Conservation (phyloP, 495 filamentous ascomycete species). For the Mycothermus thermophilus region DNA sequence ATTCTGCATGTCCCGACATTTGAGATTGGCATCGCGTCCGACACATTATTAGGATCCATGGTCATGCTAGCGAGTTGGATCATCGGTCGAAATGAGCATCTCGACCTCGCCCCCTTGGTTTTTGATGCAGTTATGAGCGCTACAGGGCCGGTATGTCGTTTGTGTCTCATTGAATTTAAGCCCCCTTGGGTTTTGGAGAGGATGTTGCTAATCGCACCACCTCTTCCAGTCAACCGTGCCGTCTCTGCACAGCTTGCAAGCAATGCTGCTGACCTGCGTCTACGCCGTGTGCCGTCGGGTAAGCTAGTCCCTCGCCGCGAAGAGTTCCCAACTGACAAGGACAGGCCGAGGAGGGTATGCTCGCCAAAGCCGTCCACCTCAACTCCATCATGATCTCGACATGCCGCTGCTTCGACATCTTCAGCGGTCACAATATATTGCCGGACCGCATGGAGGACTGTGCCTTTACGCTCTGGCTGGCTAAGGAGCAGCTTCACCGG, state of each 20-base stretch:
- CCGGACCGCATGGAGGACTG: conserved; percentile 9
- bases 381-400: conserved; percentile 13
- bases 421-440: conserved; percentile 17
- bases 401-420: conserved; percentile 20
- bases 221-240: conserved; percentile 11
- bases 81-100: conserved; percentile 11
- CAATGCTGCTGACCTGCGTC: conserved; percentile 15
- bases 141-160: neutral
- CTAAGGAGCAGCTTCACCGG: conserved; percentile 22
- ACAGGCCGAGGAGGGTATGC: conserved; percentile 18
- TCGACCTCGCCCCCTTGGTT: conserved; percentile 13
- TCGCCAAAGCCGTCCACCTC: conserved; percentile 16
- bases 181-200: too few species aligned
- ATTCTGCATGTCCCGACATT: conserved; percentile 22
- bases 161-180: conserved; percentile 4
- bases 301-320: conserved; percentile 3
- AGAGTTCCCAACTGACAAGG: neutral
- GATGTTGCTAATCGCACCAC: conserved; percentile 4
- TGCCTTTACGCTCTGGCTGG: conserved; percentile 17
- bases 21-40: conserved; percentile 7
- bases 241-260: conserved; percentile 16
- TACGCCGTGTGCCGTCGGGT: conserved; percentile 16
- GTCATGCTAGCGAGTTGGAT: conserved; percentile 21
- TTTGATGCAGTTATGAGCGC: conserved; percentile 12
- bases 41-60: conserved; percentile 15